Evolutionary conservation across 2,329 filamentous ascomycete species (phyloP).

Genomic region (Sclerotinia minor): DNA sequence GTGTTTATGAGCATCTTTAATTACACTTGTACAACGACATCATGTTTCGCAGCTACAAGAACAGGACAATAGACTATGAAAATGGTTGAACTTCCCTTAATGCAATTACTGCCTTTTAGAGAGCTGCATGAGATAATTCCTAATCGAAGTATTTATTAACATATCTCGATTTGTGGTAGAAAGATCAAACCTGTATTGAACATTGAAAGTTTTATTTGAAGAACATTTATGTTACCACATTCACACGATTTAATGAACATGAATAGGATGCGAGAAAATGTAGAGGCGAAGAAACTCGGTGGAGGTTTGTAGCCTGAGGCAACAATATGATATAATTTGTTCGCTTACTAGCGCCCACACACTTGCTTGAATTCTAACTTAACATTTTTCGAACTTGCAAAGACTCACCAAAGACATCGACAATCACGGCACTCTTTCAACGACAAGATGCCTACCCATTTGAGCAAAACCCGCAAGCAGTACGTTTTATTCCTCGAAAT

Average conservation of each 20-base stretch:
- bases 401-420: constrained; percentile 25
- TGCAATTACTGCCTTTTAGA: not conserved
- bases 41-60: not conserved
- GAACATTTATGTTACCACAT: not conserved
- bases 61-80: not conserved
- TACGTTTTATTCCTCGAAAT: constrained; percentile 48
- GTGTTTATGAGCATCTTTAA: not conserved
- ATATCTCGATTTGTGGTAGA: not conserved
- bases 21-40: not conserved
- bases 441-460: constrained; percentile 71
- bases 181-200: not conserved
- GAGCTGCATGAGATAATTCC: not conserved
- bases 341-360: constrained; percentile 23
- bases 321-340: constrained; percentile 6
- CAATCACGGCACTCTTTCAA: constrained; percentile 38
- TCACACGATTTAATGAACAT: not conserved
- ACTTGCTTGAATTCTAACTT: constrained; percentile 2
- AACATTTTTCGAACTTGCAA: constrained; percentile 7
- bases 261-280: not conserved
- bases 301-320: not conserved
- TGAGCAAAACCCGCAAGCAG: constrained; percentile 77
- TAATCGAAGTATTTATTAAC: not conserved
- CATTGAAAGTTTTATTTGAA: not conserved
- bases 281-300: not conserved
- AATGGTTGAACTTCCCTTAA: not conserved